These are phyloP conservation scores for Ilyonectria robusta DNA, from an alignment of 2,329 filamentous ascomycete genomes.

Conservation along the genomic window DNA sequence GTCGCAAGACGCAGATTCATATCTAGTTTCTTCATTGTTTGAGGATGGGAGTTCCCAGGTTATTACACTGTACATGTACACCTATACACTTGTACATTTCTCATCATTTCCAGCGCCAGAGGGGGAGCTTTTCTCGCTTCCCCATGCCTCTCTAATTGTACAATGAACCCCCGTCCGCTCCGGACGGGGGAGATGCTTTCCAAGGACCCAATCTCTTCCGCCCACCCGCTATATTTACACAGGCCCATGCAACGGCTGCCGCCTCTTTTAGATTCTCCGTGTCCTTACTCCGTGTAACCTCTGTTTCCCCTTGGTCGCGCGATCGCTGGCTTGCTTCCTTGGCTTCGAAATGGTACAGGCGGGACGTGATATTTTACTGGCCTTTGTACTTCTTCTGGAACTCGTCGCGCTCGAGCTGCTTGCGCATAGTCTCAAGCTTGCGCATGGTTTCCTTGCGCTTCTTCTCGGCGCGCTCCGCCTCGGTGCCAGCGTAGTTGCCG, in stretches of 20 bases:
- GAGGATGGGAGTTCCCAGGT: constrained; percentile 34
- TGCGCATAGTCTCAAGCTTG: constrained; percentile 54
- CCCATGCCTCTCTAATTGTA: constrained; percentile 36
- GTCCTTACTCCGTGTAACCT: constrained; percentile 1
- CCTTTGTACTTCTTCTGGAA: constrained; percentile 60
- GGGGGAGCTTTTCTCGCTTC: constrained; percentile 13
- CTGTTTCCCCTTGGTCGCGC: neutral
- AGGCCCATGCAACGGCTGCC: constrained; percentile 14
- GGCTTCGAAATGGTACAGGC: neutral
- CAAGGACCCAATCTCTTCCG: constrained; percentile 5
- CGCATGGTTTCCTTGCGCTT: constrained; percentile 53
- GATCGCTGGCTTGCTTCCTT: neutral
- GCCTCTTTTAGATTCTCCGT: constrained; percentile 7
- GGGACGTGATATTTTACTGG: constrained; percentile 20
- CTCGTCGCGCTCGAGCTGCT: constrained; percentile 54
- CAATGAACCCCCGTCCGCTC: constrained; percentile 20
- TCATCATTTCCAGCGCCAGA: constrained; percentile 23
- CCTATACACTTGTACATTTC: constrained; percentile 16
- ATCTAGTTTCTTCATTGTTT: neutral
- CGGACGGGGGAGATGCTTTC: constrained; percentile 4
- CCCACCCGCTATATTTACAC: constrained; percentile 31
- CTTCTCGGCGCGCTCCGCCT: constrained; percentile 53
- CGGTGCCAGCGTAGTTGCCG: constrained; percentile 50
- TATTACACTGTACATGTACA: constrained; percentile 36
- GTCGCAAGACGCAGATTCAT: neutral